Conservation (phyloP, 2,329 filamentous ascomycete species). For the Neodidymelliopsis sp. region DNA sequence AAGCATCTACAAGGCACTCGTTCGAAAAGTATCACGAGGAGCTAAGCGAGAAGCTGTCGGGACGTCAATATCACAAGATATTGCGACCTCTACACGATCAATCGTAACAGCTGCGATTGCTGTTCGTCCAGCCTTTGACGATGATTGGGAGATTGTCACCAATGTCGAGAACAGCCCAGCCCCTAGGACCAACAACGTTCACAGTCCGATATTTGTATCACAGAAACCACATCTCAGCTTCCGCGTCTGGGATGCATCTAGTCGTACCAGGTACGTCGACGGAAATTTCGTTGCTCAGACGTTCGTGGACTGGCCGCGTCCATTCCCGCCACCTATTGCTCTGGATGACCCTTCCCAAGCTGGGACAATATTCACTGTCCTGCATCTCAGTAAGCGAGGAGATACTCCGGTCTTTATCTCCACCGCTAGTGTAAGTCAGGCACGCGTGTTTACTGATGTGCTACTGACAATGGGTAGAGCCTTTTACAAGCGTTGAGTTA, state of each 20-base stretch:
- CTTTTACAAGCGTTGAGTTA: slow-evolving; percentile 12
- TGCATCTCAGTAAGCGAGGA: slow-evolving; percentile 10
- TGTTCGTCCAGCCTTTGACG: too few species aligned
- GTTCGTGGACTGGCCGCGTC: slow-evolving; percentile 2
- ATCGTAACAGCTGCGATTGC: too few species aligned
- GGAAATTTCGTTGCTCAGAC: slow-evolving; percentile 13
- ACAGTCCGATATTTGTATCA: not conserved
- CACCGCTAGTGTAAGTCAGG: slow-evolving; percentile 2
- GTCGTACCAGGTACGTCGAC: slow-evolving; percentile 6
- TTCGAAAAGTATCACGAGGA: not conserved
- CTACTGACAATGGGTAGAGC: not conserved
- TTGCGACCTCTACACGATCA: not conserved
- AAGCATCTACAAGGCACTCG: not conserved
- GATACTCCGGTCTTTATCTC: slow-evolving; percentile 15
- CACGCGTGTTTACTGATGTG: not conserved
- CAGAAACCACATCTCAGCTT: not conserved
- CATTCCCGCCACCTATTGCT: slow-evolving; percentile 9
- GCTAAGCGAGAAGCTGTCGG: not conserved
- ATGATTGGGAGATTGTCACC: not conserved
- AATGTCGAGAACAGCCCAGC: not conserved
- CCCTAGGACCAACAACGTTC: not conserved
- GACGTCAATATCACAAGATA: not conserved
- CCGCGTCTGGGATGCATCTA: slow-evolving; percentile 16
- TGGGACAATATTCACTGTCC: not conserved
- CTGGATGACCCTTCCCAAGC: not conserved